Base-by-base conservation (phyloP, 2,329 filamentous ascomycete species). In the Beauveria medogensis region DNA sequence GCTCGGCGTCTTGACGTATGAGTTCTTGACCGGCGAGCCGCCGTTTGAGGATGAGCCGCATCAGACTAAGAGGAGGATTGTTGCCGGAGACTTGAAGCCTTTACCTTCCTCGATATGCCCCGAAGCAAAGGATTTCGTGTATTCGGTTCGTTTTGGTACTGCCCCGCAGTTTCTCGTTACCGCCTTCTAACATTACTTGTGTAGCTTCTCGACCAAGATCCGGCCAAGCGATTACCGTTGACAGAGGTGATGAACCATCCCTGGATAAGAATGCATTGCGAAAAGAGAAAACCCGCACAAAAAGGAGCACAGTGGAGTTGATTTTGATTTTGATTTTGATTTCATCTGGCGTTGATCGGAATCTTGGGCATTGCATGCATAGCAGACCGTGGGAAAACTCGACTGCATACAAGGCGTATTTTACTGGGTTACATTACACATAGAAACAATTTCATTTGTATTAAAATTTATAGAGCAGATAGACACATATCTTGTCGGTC, bases 1-100 rank as follows among this genome's bases (percentile, higher is more conserved):
- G 10, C 55, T 69, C 12, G 68, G 68, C 3, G 68, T 69, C 10
- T 52, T 69, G 62, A 65, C 62, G 16, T 69, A 69, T 20, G 68
- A 69, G 50, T 68, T 69, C 26, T 28, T 69, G 12, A 61, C 59
- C 2, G 67, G 67, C 6, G 65, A 67, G 54, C 60, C 67, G 18
- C 67, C 67, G 0, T 69, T 68, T 60, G 67, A 68, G 52, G 67
- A 68, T 40, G 53, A 59, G 8, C 61, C 52, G 3, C 55, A 60
- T 14, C 64, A 66, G 62, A 68, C 67, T 4, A 59, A 62, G 10
- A 53, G 53, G 47, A 61, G 66, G 28, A 69, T 69, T 24, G 59
- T 62, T 1, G 61, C 59, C 43, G 63, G 50, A 3, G 65, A 69
- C 14, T 66, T 68, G 66, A 65, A 64, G 52, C 55, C 60, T 2